These are phyloP conservation scores for Pseudevernia furfuracea DNA, from an alignment of 495 filamentous ascomycete genomes.

Conservation along the genomic window DNA sequence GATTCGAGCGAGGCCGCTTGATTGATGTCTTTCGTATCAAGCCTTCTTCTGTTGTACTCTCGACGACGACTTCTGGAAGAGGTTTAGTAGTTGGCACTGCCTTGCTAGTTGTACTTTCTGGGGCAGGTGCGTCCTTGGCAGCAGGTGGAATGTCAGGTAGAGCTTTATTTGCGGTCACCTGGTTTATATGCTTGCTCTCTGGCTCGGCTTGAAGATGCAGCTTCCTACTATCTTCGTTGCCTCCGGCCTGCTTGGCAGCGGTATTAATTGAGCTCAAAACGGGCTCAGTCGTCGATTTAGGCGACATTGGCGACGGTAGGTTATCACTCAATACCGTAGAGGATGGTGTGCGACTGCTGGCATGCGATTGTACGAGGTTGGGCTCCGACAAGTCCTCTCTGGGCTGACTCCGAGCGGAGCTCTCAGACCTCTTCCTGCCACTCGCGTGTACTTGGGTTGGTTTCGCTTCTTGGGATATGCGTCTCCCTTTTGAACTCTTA, in stretches of 20 bases:
- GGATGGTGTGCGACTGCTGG: slow-evolving; percentile 22
- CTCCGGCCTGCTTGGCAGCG: not conserved
- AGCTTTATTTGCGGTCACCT: not conserved
- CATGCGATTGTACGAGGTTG: slow-evolving; percentile 11
- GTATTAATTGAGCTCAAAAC: slow-evolving; percentile 1
- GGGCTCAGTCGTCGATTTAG: slow-evolving; percentile 16
- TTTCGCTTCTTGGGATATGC: slow-evolving; percentile 6
- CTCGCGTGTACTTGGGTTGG: not conserved
- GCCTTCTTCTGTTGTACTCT: slow-evolving; percentile 21
- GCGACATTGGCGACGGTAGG: slow-evolving; percentile 1
- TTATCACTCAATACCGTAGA: slow-evolving; percentile 19
- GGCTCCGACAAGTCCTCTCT: slow-evolving; percentile 6
- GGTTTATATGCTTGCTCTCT: slow-evolving; percentile 7
- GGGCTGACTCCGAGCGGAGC: slow-evolving; percentile 1
- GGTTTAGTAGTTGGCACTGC: slow-evolving; percentile 2
- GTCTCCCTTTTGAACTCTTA: slow-evolving; percentile 12
- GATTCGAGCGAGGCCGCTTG: slow-evolving; percentile 27
- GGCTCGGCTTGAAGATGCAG: not conserved
- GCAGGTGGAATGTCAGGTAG: not conserved
- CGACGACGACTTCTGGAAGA: slow-evolving; percentile 19
- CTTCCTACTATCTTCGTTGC: not conserved
- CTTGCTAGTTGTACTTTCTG: slow-evolving; percentile 1
- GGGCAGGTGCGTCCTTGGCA: not conserved
- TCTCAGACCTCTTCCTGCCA: slow-evolving; percentile 9
- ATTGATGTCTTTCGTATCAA: slow-evolving; percentile 24